Evolutionary conservation across 2,329 filamentous ascomycete species (phyloP), one percentile per base, ranked within the genome.

Genomic region (Cordyceps javanica): DNA sequence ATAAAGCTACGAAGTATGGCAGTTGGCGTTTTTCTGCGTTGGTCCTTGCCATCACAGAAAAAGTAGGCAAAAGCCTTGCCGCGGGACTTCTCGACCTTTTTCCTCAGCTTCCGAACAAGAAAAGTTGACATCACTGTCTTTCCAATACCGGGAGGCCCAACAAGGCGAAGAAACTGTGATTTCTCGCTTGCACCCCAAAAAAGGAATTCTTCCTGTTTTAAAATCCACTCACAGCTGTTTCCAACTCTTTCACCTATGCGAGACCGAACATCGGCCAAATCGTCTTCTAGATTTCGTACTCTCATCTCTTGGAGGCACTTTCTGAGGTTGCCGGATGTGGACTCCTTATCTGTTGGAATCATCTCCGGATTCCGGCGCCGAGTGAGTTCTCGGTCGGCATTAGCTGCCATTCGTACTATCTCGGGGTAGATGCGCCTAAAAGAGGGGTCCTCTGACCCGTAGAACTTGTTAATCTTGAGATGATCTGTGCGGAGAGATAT

Each of bases 81-180:
- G 5, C 46, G 41, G 7, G 34, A 23, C 28, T 49, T 60, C 32
- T 59, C 41, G 36, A 59, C 30, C 36, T 59, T 60, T 3, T 3
- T 25, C 13, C 54, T 14, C 10, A 60, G 51, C n/a, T 14, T n/a
- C 14, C 59, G 25, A 2, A 60, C 57, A n/a, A 60, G 59, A 42
- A 59, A 60, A 7, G 48, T 60, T n/a, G 59, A 42, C 45, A 60
- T 48, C 28, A 57, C 57, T 11, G 57, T 60, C 52, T 60, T 60
- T 41, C 59, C 59, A 14, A 60, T 53, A 19, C 59, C 59, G n/a
- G 59, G 52, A n/a, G 59, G 46, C 21, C 59, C 56, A 14, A 59
- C 41, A 25, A 60, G 44, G 36, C 56, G 56, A 26, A 60, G 51
- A 53, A 60, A 19, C 30, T 48, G 57, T 25, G 55, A 26, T 30